Conservation (phyloP, 345 rosid genomes). For the Mercurialis annua region DNA sequence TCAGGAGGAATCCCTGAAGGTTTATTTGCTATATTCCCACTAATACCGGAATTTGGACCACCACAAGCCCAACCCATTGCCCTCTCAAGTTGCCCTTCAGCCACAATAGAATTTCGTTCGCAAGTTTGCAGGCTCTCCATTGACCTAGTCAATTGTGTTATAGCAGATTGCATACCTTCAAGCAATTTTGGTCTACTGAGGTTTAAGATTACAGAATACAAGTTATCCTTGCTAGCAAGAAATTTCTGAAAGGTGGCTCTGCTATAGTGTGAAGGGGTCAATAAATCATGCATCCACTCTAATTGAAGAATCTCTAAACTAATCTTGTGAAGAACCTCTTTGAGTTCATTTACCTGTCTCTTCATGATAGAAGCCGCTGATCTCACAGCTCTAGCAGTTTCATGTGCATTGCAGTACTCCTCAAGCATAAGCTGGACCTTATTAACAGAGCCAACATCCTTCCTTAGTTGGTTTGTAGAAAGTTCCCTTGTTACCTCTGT, state of each 20-base stretch:
- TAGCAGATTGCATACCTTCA: conserved; percentile 57
- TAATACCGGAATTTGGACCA: conserved; percentile 53
- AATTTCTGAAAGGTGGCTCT: conserved; percentile 53
- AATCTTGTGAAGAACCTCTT: conserved; percentile 62
- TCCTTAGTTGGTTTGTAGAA: conserved; percentile 38
- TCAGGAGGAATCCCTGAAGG: conserved; percentile 77
- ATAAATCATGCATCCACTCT: conserved; percentile 84
- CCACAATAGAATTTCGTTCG: conserved; percentile 60
- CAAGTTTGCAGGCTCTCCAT: conserved; percentile 71
- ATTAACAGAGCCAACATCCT: conserved; percentile 44
- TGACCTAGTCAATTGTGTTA: conserved; percentile 56
- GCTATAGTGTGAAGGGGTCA: conserved; percentile 59
- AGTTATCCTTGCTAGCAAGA: conserved; percentile 47
- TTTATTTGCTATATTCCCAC: conserved; percentile 58
- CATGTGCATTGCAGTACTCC: conserved; percentile 82
- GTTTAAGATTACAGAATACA: conserved; percentile 54
- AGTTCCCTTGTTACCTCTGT: conserved; percentile 42
- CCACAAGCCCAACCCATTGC: conserved; percentile 99
- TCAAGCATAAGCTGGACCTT: conserved; percentile 71
- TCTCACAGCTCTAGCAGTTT: conserved; percentile 78
- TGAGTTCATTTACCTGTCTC: conserved; percentile 66
- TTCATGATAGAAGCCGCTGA: conserved; percentile 70
- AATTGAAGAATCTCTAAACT: conserved; percentile 73
- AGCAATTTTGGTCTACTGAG: conserved; percentile 63
- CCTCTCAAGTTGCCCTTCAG: conserved; percentile 91